These are phyloP conservation scores for Fonsecaea multimorphosa DNA, from an alignment of 2,329 filamentous ascomycete genomes.

Conservation along the genomic window DNA sequence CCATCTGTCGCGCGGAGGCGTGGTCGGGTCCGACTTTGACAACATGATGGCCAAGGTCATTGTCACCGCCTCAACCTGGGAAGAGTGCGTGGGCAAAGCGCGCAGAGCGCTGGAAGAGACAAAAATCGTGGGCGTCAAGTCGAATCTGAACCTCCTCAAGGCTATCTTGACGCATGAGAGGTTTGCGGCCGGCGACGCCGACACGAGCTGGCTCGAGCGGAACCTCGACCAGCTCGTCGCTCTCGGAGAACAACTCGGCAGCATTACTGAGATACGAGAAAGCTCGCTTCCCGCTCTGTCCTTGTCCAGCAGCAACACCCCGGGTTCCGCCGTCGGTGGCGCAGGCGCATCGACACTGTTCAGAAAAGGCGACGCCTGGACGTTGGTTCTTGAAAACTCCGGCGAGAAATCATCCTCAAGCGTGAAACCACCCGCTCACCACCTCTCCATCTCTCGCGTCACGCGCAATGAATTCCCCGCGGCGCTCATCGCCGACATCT, in stretches of 20 bases:
- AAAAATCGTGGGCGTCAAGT: slow-evolving; percentile 62
- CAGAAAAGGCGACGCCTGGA: slow-evolving; percentile 66
- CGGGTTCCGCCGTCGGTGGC: slow-evolving; percentile 28
- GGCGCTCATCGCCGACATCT: slow-evolving; percentile 60
- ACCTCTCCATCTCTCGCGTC: slow-evolving; percentile 61
- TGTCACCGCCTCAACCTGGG: slow-evolving; percentile 61
- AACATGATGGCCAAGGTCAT: slow-evolving; percentile 66
- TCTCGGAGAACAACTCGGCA: slow-evolving; percentile 40
- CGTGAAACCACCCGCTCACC: slow-evolving; percentile 48
- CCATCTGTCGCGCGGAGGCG: slow-evolving; percentile 54
- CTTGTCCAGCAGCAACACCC: slow-evolving; percentile 6
- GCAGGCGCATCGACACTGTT: slow-evolving; percentile 55
- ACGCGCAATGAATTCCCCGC: slow-evolving; percentile 66
- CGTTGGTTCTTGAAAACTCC: slow-evolving; percentile 54
- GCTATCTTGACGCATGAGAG: slow-evolving; percentile 60
- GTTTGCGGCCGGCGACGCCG: slow-evolving; percentile 56
- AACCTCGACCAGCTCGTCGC: slow-evolving; percentile 53
- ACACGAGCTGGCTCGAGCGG: slow-evolving; percentile 65
- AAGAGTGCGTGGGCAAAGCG: slow-evolving; percentile 60
- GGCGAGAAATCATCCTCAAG: slow-evolving; percentile 23
- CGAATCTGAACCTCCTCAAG: slow-evolving; percentile 61
- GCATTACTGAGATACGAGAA: slow-evolving; percentile 17
- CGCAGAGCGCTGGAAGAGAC: slow-evolving; percentile 63
- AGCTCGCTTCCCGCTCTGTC: slow-evolving; percentile 14
- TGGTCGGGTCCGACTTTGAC: slow-evolving; percentile 64